Conservation (phyloP, 176 grass and related monocot species). For the Oryza brachyantha region DNA sequence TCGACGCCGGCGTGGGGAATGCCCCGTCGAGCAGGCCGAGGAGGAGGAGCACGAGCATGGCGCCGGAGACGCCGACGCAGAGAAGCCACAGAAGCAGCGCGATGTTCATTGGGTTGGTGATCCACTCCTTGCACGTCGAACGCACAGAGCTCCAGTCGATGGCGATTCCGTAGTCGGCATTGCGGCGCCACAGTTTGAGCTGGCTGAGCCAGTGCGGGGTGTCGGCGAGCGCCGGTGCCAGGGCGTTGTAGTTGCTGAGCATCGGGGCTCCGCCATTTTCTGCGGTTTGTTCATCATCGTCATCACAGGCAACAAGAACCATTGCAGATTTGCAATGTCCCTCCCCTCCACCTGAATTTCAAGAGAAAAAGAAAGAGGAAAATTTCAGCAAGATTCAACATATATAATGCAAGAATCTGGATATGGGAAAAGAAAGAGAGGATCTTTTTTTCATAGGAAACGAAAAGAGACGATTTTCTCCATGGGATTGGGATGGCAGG, state of each 20-base stretch:
- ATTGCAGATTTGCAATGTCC: no score
- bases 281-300: not conserved
- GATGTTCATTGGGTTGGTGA: slow-evolving; percentile 64
- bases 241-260: slow-evolving; percentile 19
- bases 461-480: no score
- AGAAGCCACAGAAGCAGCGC: slow-evolving; percentile 66
- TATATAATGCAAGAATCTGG: not conserved
- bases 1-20: slow-evolving; percentile 33
- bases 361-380: not conserved
- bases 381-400: not conserved
- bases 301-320: not conserved
- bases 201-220: slow-evolving; percentile 32
- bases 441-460: no score
- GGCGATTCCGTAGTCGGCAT: not conserved
- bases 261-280: not conserved
- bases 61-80: slow-evolving; percentile 56
- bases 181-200: slow-evolving; percentile 1
- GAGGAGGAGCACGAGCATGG: slow-evolving; percentile 58
- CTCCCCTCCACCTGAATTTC: not conserved
- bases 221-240: slow-evolving; percentile 6
- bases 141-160: slow-evolving; percentile 30
- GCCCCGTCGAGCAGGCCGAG: slow-evolving; percentile 48
- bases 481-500: not conserved
- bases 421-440: no score
- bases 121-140: slow-evolving; percentile 32